Percentiles rank a stretch among this genome's conserved stretches.
These are phyloP conservation scores for Diaporthe sp. DNA, from an alignment of 2,329 filamentous ascomycete genomes.

Conservation along the genomic window DNA sequence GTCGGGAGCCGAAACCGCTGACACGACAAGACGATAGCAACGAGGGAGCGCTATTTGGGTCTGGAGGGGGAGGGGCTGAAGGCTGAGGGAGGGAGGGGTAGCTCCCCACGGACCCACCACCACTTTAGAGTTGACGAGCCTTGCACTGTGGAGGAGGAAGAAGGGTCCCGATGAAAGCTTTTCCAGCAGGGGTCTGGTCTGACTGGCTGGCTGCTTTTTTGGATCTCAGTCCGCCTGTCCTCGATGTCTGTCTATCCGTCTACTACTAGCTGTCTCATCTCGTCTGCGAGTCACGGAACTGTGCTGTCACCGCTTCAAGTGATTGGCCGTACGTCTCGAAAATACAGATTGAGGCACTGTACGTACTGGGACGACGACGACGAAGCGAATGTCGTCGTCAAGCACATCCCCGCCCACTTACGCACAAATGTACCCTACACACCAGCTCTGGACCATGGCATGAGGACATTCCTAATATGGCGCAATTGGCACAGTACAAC, in stretches of 20 bases:
- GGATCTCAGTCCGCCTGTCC: not conserved
- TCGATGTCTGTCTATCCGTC: not conserved
- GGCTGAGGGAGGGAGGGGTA: constrained; percentile 28
- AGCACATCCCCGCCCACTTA: not conserved
- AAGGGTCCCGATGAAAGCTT: constrained; percentile 10
- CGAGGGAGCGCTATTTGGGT: constrained; percentile 3
- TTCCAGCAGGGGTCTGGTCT: constrained; percentile 26
- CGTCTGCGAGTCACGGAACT: constrained; percentile 18
- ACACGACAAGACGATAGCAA: constrained; percentile 17
- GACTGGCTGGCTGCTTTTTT: not conserved
- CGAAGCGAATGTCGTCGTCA: not conserved
- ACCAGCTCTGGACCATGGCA: not conserved
- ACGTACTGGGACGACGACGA: constrained; percentile 7
- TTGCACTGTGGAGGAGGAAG: constrained; percentile 13
- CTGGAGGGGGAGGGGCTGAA: constrained; percentile 26
- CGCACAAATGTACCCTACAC: not conserved
- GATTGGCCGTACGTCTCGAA: not conserved
- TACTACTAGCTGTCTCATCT: not conserved
- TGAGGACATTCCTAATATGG: constrained; percentile 22
- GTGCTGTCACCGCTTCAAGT: not conserved
- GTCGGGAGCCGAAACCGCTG: constrained; percentile 34
- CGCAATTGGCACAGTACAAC: constrained; percentile 24
- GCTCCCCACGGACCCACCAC: constrained; percentile 26
- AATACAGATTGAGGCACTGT: not conserved
- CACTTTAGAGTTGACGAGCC: constrained; percentile 26